Base-by-base conservation (phyloP, 495 filamentous ascomycete genomes). In the Aspergillus leporis region DNA sequence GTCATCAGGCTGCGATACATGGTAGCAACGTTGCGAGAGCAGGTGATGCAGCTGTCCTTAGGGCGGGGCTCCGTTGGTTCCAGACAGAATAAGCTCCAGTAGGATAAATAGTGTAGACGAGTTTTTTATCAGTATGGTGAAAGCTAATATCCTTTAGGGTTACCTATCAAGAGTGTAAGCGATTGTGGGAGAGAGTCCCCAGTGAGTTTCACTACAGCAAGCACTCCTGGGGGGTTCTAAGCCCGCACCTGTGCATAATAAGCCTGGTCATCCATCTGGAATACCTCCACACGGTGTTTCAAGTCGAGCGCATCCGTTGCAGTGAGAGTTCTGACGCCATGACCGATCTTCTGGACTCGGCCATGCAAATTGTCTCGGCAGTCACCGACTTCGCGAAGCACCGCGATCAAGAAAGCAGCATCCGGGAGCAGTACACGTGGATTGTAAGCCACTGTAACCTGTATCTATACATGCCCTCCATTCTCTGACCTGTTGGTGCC, bases 1-100 rank as follows among this genome's bases (percentile, higher is more conserved):
- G 69, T 70, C 53, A 61, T 77, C 19, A 71, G 83, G 10, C 74
- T 78, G 10, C 74, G 78, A 43, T 63, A 74, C 21, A 64, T 74
- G 6, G 61, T 81, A 30, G 65, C 73, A 0, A 55, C 63, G 3
- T 62, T 83, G 0, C 63, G 74, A 4, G 83, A 84, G 53, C 77
- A 83, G 25, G 76, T 85, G 21, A 69, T 85, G 19, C 71, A 79
- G 41, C 70, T 83, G n/a, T 75, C 80, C 21, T 59, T 84, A 3
- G 74, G 77, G 34, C 9, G 34, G 34, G 9, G 34, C 34, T 36
- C 1, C 32, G 21, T 23, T 50, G 28, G 22, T 18, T 66, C 61
- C 30, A 56, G 50, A 19, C 48, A 51, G 14, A 31, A 51, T 13
- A 51, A 60, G 25, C 18, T 53, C 19, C 36, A 53, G 54, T 61